A percentile compares a stretch with the other conserved stretches of the same genome.
These are phyloP conservation scores for Chrysosporium queenslandicum DNA, from an alignment of 2,329 filamentous ascomycete species.

Conservation along the genomic window DNA sequence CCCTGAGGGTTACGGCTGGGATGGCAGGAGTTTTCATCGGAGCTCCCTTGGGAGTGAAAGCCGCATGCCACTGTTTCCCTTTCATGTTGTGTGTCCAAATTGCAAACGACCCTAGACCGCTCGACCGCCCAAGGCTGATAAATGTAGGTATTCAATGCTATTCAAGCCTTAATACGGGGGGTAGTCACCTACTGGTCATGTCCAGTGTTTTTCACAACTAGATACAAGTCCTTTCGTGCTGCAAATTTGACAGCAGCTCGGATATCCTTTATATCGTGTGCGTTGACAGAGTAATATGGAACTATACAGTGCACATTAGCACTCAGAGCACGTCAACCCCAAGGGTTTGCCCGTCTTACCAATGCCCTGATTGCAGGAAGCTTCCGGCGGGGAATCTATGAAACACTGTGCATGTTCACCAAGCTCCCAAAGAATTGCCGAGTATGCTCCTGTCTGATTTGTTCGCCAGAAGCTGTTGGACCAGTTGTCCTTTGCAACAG, in stretches of 20 bases:
- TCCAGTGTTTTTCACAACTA: slow-evolving; percentile 25
- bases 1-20: slow-evolving; percentile 23
- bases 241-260: slow-evolving; percentile 22
- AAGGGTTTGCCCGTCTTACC: slow-evolving; percentile 10
- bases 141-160: neutral
- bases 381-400: slow-evolving; percentile 19
- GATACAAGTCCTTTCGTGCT: slow-evolving; percentile 20
- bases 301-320: slow-evolving; percentile 13
- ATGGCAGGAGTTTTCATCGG: slow-evolving; percentile 15
- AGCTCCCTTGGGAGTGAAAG: slow-evolving; percentile 19
- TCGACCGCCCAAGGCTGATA: slow-evolving; percentile 21
- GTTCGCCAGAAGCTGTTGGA: slow-evolving; percentile 18
- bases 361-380: slow-evolving; percentile 20
- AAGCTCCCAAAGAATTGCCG: slow-evolving; percentile 25
- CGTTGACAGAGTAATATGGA: slow-evolving; percentile 21
- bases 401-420: slow-evolving; percentile 24
- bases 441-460: slow-evolving; percentile 22
- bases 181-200: slow-evolving; percentile 22
- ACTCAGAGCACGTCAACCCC: too few relatives aligned
- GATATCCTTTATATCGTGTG: slow-evolving; percentile 16
- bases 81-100: slow-evolving; percentile 26
- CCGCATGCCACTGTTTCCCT: slow-evolving; percentile 21
- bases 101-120: slow-evolving; percentile 21
- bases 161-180: neutral
- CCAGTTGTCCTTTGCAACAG: slow-evolving; percentile 18